A percentile compares a stretch with the other conserved stretches of the same genome.
phyloP scores from a whole-genome alignment of 306 rosid species.

The Prunus campanulata region DNA sequence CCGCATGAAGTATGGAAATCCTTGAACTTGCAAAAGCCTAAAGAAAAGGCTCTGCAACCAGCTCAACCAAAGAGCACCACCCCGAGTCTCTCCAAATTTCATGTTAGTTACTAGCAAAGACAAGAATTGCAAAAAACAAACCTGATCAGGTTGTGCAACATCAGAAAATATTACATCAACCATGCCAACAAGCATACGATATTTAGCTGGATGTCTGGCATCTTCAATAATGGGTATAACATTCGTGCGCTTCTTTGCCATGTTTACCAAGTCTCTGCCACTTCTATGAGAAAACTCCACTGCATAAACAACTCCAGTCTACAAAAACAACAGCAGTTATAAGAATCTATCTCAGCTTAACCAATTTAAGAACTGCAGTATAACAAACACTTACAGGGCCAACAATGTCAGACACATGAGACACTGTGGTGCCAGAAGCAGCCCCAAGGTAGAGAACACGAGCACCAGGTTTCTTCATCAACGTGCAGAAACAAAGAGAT shows the following conservation, averaged over 20 bases:
- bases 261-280: conserved; percentile 91
- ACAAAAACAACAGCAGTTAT: background rate
- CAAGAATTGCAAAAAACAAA: conserved; percentile 14
- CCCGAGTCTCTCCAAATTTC: background rate
- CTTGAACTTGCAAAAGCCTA: background rate
- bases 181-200: conserved; percentile 89
- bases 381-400: conserved; percentile 57
- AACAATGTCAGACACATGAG: conserved; percentile 87
- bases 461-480: conserved; percentile 67
- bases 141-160: conserved; percentile 99
- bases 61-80: background rate
- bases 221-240: conserved; percentile 93
- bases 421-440: conserved; percentile 93
- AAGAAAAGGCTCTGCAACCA: background rate
- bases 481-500: background rate
- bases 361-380: background rate
- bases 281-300: conserved; percentile 92
- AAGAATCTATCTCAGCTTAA: background rate
- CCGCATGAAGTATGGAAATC: background rate
- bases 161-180: conserved; percentile 95
- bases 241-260: conserved; percentile 91
- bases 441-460: conserved; percentile 84
- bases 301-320: conserved; percentile 87
- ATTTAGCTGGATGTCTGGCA: conserved; percentile 87
- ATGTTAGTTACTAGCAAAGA: background rate